Evolutionary conservation across 768 basidiomycete species (phyloP), one percentile per base, ranked within the genome.

Genomic region (Strobilomyces dryophilus): DNA sequence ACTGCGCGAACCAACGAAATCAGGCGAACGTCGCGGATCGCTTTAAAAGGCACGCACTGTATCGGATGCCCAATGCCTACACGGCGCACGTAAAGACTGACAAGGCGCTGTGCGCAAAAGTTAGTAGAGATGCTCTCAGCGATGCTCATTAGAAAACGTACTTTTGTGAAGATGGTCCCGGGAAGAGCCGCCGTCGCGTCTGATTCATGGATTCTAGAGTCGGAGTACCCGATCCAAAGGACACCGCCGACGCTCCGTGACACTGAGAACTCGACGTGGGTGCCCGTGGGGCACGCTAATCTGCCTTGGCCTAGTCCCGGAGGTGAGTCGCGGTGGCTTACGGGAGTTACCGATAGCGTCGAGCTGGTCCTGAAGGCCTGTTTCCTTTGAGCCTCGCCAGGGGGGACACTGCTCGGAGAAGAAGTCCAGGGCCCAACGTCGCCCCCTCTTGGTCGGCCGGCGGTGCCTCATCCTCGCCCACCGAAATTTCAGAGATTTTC

Each of bases 151-250:
- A 14, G 29, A 20, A 29, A 26, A 71, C 80, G 54, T 61, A 89
- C 84, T 94, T 94, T 49, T 27, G 86, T 83, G 62, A 95, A 94
- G 54, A 89, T 80, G 41, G 86, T 85, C 49, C 92, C 91, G 0
- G 92, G 92, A 56, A 77, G 76, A 8, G 81, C 74, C 35, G 75
- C 80, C 34, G 83, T 84, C 51, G 89, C 73, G 58, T 89, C 84
- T 34, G 81, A 81, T 67, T 92, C 91, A 20, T 89, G 90, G 3
- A 92, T 87, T 57, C 92, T 77, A 11, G 90, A 93, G 68, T 95
- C 92, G 34, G 90, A 79, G 67, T 87, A 90, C 46, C 87, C 86
- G 63, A 90, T 80, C 86, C 86, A 90, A 60, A 88, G 80, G 11
- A 85, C n/a, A n/a, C n/a, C n/a, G 24, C 24, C 24, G 24, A 24